phyloP scores from a whole-genome alignment of 139 green algal species.

The Chlamydomonas sphaeroides region DNA sequence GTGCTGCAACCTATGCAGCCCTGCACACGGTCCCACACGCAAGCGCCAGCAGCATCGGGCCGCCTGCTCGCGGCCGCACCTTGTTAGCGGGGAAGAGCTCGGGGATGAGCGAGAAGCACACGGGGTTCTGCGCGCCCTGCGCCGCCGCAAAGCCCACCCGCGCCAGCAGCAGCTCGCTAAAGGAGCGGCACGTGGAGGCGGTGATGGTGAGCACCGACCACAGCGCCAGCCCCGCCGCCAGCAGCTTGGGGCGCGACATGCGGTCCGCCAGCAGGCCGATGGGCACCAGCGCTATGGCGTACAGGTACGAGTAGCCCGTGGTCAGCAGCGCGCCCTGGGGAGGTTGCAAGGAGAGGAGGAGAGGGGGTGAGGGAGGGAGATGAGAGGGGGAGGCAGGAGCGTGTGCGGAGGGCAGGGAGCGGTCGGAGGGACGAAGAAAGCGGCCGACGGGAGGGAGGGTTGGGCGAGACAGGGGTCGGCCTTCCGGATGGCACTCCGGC shows the following conservation, averaged over 20 bases:
- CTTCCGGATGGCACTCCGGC: too few relatives aligned
- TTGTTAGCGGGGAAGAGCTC: slow-evolving; percentile 88
- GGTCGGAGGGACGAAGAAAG: too few relatives aligned
- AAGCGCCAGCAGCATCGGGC: too few relatives aligned
- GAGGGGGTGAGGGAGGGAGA: background rate
- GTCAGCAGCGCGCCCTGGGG: slow-evolving; percentile 62
- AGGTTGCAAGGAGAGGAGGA: background rate
- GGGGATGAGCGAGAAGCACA: slow-evolving; percentile 84
- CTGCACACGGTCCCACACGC: too few relatives aligned
- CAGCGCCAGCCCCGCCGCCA: slow-evolving; percentile 68
- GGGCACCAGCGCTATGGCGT: slow-evolving; percentile 84
- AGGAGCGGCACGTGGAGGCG: slow-evolving; percentile 61
- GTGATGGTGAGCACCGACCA: slow-evolving; percentile 81
- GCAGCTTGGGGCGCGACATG: slow-evolving; percentile 74
- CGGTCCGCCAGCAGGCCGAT: slow-evolving; percentile 84
- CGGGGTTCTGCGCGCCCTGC: slow-evolving; percentile 89
- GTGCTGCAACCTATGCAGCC: too few relatives aligned
- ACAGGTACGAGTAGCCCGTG: slow-evolving; percentile 71
- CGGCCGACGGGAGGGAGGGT: too few relatives aligned
- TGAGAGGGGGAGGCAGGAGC: background rate
- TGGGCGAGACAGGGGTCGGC: too few relatives aligned
- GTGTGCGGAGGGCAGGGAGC: background rate
- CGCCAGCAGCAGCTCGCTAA: slow-evolving; percentile 71
- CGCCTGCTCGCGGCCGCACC: too few relatives aligned
- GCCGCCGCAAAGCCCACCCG: slow-evolving; percentile 82